phyloP scores from a whole-genome alignment of 2,329 filamentous ascomycete genomes.

The Neospermospora avenae region DNA sequence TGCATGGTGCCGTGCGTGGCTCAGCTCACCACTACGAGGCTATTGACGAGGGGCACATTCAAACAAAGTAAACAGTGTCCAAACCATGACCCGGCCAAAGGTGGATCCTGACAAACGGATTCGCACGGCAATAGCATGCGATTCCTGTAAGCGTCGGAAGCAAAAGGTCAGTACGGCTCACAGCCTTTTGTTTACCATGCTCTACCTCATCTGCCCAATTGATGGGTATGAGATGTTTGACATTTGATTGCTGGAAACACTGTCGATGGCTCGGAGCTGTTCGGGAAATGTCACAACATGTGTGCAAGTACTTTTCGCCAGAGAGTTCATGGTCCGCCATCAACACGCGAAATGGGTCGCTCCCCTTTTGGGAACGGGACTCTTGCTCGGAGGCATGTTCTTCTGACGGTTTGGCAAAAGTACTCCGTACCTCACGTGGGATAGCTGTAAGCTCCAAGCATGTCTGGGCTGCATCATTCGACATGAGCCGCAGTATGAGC shows the following conservation, averaged over 20 bases:
- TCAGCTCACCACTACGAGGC: not conserved
- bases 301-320: not conserved
- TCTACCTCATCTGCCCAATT: not conserved
- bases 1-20: not conserved
- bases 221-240: not conserved
- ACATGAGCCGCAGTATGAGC: too few relatives aligned
- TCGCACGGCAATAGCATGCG: slow-evolving; percentile 28
- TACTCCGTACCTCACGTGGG: not conserved
- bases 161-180: slow-evolving; percentile 25
- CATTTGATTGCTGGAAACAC: not conserved
- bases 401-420: not conserved
- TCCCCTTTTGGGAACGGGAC: not conserved
- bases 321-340: too few relatives aligned
- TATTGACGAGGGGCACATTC: not conserved
- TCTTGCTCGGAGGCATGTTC: not conserved
- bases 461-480: too few relatives aligned
- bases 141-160: slow-evolving; percentile 30
- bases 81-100: slow-evolving; percentile 25
- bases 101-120: slow-evolving; percentile 29
- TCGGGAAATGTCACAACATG: not conserved
- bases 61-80: not conserved
- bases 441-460: too few relatives aligned
- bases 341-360: not conserved
- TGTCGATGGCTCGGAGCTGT: not conserved
- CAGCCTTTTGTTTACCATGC: not conserved